A percentile compares a stretch with the other conserved stretches of the same genome.
These are phyloP conservation scores for Harrya chromipes DNA, from an alignment of 768 basidiomycete genomes.

Conservation along the genomic window DNA sequence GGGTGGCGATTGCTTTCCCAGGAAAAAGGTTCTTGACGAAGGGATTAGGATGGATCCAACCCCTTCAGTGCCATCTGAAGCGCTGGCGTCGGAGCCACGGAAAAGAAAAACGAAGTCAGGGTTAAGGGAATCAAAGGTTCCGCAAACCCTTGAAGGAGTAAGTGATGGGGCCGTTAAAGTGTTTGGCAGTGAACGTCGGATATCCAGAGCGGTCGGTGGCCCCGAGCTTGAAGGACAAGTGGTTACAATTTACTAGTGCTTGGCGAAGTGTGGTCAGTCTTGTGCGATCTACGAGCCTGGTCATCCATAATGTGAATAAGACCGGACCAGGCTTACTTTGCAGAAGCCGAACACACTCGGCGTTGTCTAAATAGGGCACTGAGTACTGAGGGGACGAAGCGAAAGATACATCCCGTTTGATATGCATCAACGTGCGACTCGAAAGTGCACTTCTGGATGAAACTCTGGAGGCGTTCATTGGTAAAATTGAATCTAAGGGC, in stretches of 20 bases:
- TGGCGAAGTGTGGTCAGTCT: constrained; percentile 85
- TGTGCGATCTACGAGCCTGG: constrained; percentile 79
- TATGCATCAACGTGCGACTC: constrained; percentile 84
- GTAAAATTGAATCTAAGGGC: constrained; percentile 99
- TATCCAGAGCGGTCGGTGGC: constrained; percentile 70
- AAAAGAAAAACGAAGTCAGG: constrained; percentile 91
- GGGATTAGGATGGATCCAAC: constrained; percentile 82
- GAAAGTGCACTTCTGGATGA: constrained; percentile 76
- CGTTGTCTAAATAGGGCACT: constrained; percentile 87
- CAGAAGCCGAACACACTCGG: constrained; percentile 83
- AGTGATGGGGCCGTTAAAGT: constrained; percentile 87
- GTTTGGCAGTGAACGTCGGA: constrained; percentile 87
- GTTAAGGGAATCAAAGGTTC: constrained; percentile 85
- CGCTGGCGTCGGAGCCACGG: constrained; percentile 47
- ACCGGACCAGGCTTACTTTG: constrained; percentile 86
- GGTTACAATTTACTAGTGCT: constrained; percentile 95
- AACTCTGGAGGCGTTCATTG: constrained; percentile 86
- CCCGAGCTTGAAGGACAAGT: constrained; percentile 86
- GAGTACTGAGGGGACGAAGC: constrained; percentile 64
- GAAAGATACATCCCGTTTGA: constrained; percentile 72
- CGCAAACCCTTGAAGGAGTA: constrained; percentile 89
- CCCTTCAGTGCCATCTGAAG: constrained; percentile 53
- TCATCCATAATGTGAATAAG: constrained; percentile 98
- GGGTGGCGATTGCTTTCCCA: constrained; percentile 84
- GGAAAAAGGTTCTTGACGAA: constrained; percentile 92